phyloP scores from a whole-genome alignment of 176 grass and related monocot genomes.

The Oryza longistaminata region DNA sequence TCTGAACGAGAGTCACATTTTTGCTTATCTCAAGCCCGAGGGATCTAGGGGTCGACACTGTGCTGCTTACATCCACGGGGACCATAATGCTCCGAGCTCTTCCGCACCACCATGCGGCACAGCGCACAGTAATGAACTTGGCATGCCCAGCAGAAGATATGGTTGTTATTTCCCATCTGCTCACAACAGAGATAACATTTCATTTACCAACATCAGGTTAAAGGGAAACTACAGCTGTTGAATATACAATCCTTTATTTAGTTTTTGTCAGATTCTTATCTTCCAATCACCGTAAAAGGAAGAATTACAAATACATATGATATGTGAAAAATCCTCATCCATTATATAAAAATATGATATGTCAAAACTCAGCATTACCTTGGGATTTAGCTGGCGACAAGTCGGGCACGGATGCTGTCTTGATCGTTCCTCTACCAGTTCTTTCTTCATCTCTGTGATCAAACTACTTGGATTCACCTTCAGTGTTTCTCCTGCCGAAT shows the following conservation, averaged over 20 bases:
- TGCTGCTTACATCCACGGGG: constrained; percentile 60
- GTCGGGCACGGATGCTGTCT: constrained; percentile 13
- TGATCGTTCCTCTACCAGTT: background rate
- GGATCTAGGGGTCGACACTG: constrained; percentile 14
- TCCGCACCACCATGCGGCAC: constrained; percentile 49
- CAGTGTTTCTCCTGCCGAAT: background rate
- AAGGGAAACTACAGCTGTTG: background rate
- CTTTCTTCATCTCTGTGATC: background rate
- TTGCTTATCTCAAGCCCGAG: background rate
- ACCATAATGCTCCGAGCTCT: constrained; percentile 49
- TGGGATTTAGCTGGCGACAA: constrained; percentile 37
- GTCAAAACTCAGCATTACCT: constrained; percentile 19
- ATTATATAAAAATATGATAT: background rate
- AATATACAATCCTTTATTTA: too few species aligned
- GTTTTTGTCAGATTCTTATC: too few species aligned
- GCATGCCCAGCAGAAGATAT: constrained; percentile 53
- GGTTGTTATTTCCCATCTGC: constrained; percentile 70
- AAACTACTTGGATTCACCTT: background rate
- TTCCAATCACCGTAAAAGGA: background rate
- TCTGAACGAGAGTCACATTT: background rate
- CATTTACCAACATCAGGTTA: background rate
- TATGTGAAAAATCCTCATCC: background rate
- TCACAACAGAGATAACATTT: constrained; percentile 14
- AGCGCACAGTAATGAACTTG: constrained; percentile 53
- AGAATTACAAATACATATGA: background rate